Conservation (phyloP, 768 basidiomycete species). For the Lentinula detonsa region DNA sequence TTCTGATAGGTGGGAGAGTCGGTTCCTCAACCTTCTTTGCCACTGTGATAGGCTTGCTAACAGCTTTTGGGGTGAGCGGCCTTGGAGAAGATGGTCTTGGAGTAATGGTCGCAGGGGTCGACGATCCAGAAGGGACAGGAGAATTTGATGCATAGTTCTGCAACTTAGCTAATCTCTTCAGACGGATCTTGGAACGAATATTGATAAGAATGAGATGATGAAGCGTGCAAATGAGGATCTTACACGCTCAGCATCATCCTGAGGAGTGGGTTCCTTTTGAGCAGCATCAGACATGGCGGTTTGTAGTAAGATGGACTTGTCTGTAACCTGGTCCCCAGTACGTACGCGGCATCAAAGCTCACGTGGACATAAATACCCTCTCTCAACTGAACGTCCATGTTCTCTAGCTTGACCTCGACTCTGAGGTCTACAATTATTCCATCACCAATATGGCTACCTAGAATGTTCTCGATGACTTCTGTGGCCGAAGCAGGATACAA, state of each 20-base stretch:
- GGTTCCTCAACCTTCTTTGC: constrained; percentile 23
- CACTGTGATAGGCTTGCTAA: constrained; percentile 7
- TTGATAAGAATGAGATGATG: background rate
- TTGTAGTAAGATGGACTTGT: background rate
- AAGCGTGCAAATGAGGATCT: constrained; percentile 10
- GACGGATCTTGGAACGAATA: constrained; percentile 59
- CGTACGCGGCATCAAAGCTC: background rate
- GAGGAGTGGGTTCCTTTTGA: constrained; percentile 38
- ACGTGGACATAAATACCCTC: background rate
- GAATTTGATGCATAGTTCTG: constrained; percentile 39
- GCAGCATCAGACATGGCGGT: constrained; percentile 4
- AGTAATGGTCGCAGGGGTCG: constrained; percentile 25
- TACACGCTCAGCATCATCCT: constrained; percentile 81
- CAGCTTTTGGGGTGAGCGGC: constrained; percentile 11
- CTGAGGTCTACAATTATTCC: constrained; percentile 5
- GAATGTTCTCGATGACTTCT: constrained; percentile 57
- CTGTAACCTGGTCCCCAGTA: background rate
- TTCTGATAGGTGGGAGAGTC: constrained; percentile 23
- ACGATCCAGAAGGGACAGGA: constrained; percentile 25
- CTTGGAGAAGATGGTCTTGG: constrained; percentile 23
- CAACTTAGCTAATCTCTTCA: constrained; percentile 87
- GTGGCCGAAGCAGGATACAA: constrained; percentile 59
- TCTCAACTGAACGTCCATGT: constrained; percentile 15
- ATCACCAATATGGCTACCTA: constrained; percentile 16
- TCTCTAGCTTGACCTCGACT: constrained; percentile 6